These are phyloP conservation scores for Ochromonadaceae sp. DNA, from an alignment of 352 stramenopile genomes.

Conservation along the genomic window DNA sequence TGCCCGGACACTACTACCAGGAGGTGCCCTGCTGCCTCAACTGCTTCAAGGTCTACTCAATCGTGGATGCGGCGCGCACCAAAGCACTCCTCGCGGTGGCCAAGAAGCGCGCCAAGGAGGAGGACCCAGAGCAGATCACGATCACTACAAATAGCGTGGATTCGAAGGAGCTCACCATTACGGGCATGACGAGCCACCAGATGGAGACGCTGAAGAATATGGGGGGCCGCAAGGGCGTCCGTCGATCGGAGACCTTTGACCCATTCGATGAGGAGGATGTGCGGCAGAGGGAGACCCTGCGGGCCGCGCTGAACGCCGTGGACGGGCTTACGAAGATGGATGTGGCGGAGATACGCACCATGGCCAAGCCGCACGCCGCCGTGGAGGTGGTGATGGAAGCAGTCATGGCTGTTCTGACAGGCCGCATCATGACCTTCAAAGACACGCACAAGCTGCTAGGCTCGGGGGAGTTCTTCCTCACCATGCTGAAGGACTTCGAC, in stretches of 20 bases:
- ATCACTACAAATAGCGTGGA: not conserved
- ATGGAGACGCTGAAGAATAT: not conserved
- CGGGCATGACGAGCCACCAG: too few relatives aligned
- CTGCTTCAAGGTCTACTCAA: constrained; percentile 32
- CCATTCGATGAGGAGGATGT: not conserved
- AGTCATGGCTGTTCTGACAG: constrained; percentile 38
- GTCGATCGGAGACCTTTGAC: not conserved
- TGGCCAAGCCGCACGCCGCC: constrained; percentile 32
- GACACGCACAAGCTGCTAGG: constrained; percentile 13
- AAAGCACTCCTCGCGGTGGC: constrained; percentile 14
- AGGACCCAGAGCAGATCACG: not conserved
- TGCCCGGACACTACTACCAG: constrained; percentile 30
- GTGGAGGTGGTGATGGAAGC: constrained; percentile 36
- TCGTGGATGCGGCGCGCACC: constrained; percentile 27
- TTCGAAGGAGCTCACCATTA: too few relatives aligned
- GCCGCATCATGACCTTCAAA: constrained; percentile 23
- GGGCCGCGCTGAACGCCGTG: constrained; percentile 27
- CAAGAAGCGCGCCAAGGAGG: constrained; percentile 2
- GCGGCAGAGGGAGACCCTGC: constrained; percentile 21
- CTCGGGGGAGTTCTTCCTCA: constrained; percentile 27
- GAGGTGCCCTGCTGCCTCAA: constrained; percentile 23
- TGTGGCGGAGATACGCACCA: constrained; percentile 37
- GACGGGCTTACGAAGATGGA: constrained; percentile 33
- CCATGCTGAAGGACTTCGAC: constrained; percentile 28
- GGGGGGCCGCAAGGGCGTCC: too few relatives aligned